phyloP scores from a whole-genome alignment of 23 red algal genomes.

The Porphyridium purpureum region DNA sequence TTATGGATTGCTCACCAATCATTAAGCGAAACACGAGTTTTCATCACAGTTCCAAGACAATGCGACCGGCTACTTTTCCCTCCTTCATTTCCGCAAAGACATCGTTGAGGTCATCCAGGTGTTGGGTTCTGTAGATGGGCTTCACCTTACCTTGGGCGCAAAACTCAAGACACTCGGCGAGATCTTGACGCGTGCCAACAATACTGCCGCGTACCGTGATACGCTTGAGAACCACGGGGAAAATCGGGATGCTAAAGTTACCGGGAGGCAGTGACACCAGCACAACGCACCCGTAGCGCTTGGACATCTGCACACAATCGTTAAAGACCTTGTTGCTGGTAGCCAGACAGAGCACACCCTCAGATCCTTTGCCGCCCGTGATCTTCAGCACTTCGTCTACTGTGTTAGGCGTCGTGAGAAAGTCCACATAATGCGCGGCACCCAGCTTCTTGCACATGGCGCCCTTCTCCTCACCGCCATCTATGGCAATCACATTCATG shows the following conservation, averaged over 20 bases:
- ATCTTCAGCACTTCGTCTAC: constrained; percentile 1
- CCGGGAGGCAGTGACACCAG: constrained; percentile 1
- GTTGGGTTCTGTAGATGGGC: constrained; percentile 3
- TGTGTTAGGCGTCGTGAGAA: background rate
- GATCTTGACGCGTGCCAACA: constrained; percentile 5
- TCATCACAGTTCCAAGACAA: background rate
- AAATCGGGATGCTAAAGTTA: constrained; percentile 1
- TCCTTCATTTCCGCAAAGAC: constrained; percentile 1
- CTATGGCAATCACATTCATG: constrained; percentile 4
- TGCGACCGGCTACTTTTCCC: constrained; percentile 4
- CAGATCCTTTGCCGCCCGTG: no score
- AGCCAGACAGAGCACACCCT: background rate
- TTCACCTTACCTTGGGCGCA: constrained; percentile 4
- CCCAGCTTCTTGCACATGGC: constrained; percentile 6
- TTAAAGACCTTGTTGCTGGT: background rate
- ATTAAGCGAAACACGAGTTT: no score
- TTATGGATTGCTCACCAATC: no score
- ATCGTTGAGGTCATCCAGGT: constrained; percentile 4
- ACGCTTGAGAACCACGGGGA: constrained; percentile 1
- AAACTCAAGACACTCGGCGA: constrained; percentile 11
- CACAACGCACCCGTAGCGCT: constrained; percentile 1
- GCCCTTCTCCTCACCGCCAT: constrained; percentile 9
- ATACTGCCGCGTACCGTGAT: background rate
- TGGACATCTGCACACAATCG: background rate
- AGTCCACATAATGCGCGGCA: no score